Evolutionary conservation across 176 grass and related monocot species (phyloP).

Genomic region (Tuctoria greenei): DNA sequence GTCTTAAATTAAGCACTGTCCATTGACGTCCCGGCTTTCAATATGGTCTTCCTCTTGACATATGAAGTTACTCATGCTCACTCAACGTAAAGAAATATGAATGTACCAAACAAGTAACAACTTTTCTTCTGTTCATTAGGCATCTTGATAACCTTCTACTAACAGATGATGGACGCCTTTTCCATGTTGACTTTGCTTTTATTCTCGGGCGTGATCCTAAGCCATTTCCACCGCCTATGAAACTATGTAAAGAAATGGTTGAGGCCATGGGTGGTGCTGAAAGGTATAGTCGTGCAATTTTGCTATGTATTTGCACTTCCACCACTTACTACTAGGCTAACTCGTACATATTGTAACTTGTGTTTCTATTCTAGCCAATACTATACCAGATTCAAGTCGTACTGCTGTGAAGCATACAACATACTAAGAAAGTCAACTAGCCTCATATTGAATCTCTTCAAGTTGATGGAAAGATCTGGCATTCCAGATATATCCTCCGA

Average conservation of each 20-base stretch:
- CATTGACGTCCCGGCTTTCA: constrained; percentile 10
- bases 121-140: constrained; percentile 45
- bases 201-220: constrained; percentile 97
- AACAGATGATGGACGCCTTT: constrained; percentile 88
- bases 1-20: constrained; percentile 12
- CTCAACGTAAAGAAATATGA: background rate
- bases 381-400: constrained; percentile 96
- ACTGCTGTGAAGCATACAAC: constrained; percentile 98
- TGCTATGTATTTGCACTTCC: background rate
- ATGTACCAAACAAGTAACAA: constrained; percentile 36
- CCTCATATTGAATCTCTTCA: constrained; percentile 94
- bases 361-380: constrained; percentile 74
- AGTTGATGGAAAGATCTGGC: constrained; percentile 84
- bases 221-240: constrained; percentile 97
- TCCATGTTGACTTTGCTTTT: constrained; percentile 97
- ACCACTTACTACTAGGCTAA: background rate
- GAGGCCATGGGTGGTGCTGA: constrained; percentile 98
- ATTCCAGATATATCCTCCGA: constrained; percentile 83
- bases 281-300: constrained; percentile 50
- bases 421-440: constrained; percentile 92
- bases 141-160: constrained; percentile 98
- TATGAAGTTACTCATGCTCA: background rate
- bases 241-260: constrained; percentile 99
- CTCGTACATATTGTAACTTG: constrained; percentile 10
- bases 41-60: background rate